phyloP scores from a whole-genome alignment of 2,329 filamentous ascomycete genomes.

The Aspergillus clavatus region DNA sequence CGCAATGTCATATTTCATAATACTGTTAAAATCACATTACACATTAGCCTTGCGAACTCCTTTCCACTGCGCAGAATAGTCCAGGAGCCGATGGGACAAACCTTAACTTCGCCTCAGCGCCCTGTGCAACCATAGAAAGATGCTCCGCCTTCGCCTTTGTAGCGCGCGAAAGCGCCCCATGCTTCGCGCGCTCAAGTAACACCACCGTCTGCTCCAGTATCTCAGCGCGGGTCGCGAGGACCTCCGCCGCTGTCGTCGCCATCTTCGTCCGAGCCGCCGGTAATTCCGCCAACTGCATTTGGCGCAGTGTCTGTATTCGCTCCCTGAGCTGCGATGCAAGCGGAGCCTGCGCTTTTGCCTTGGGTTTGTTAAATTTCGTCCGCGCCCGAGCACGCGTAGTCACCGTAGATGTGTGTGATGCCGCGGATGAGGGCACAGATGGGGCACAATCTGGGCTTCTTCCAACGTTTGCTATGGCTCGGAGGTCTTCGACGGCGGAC shows the following conservation, averaged over 20 bases:
- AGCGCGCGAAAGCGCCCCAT: constrained; percentile 33
- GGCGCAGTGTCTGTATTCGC: constrained; percentile 26
- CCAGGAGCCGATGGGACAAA: constrained; percentile 21
- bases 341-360: constrained; percentile 6
- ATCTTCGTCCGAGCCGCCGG: constrained; percentile 30
- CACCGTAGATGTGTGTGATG: constrained; percentile 8
- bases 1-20: constrained; percentile 34
- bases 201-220: constrained; percentile 36
- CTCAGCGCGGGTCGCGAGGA: constrained; percentile 29
- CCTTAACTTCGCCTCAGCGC: constrained; percentile 35
- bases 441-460: constrained; percentile 2
- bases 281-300: constrained; percentile 29
- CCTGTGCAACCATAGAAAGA: constrained; percentile 35
- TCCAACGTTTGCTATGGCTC: constrained; percentile 21
- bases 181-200: constrained; percentile 39
- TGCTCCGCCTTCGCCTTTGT: constrained; percentile 38
- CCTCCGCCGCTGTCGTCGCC: constrained; percentile 31
- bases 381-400: constrained; percentile 12
- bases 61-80: background rate
- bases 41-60: background rate
- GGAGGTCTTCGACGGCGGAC: constrained; percentile 23
- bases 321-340: constrained; percentile 26
- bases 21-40: constrained; percentile 22
- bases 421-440: constrained; percentile 8
- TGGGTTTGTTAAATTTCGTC: constrained; percentile 6